These are phyloP conservation scores for Populus tomentosa DNA, from an alignment of 441 rosid species.

Conservation along the genomic window DNA sequence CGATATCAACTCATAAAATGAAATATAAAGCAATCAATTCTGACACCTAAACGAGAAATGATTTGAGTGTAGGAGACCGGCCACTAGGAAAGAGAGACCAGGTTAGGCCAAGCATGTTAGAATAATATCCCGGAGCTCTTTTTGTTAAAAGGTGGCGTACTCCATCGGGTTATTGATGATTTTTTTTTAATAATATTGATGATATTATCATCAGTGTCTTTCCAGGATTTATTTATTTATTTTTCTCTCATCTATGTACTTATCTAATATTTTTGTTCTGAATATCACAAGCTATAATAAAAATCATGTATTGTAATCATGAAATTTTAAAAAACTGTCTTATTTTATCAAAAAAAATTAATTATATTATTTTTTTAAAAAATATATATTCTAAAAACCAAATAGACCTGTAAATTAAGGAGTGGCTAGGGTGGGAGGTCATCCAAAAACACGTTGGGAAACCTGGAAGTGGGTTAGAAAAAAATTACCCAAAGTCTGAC, in stretches of 20 bases:
- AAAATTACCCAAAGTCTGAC: constrained; percentile 5
- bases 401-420: background rate
- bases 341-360: background rate
- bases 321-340: background rate
- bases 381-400: no score
- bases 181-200: background rate
- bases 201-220: no score
- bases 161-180: background rate
- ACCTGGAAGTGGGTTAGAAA: background rate
- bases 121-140: background rate
- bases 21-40: background rate
- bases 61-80: constrained; percentile 21
- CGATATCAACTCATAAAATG: background rate
- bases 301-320: no score
- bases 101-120: constrained; percentile 19
- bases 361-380: background rate
- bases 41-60: background rate
- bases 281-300: no score
- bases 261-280: no score
- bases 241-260: no score
- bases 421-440: constrained; percentile 5
- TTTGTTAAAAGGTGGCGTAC: background rate
- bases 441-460: background rate
- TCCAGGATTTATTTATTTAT: no score
- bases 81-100: background rate